Evolutionary conservation across 495 filamentous ascomycete genomes (phyloP).

Genomic region (Mytilinidion resinicola): DNA sequence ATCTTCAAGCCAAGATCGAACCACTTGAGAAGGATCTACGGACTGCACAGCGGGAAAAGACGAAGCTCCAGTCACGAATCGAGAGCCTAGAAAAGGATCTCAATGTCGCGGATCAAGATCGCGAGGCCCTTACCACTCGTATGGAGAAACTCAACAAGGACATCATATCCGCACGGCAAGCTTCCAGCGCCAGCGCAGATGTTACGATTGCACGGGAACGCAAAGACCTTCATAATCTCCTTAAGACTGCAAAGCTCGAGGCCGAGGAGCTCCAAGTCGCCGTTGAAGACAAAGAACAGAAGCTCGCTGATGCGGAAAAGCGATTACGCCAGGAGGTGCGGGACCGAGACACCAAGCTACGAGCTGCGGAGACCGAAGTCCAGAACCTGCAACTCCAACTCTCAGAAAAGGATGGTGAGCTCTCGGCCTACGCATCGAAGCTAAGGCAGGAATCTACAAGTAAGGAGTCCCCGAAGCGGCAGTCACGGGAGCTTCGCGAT

Average conservation of each 20-base stretch:
- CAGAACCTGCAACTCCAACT: slow-evolving; percentile 23
- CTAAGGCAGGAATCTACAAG: not conserved
- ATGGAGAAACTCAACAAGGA: slow-evolving; percentile 36
- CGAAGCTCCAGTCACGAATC: slow-evolving; percentile 24
- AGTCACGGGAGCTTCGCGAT: slow-evolving; percentile 7
- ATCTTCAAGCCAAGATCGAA: slow-evolving; percentile 16
- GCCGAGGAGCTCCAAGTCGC: slow-evolving; percentile 56
- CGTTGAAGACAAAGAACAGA: slow-evolving; percentile 14
- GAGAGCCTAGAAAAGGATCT: slow-evolving; percentile 29
- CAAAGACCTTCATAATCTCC: slow-evolving; percentile 57
- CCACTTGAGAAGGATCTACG: slow-evolving; percentile 28
- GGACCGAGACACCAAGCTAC: slow-evolving; percentile 16
- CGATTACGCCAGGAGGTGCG: slow-evolving; percentile 14
- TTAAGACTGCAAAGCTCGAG: slow-evolving; percentile 61
- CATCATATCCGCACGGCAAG: slow-evolving; percentile 30
- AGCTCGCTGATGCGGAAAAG: slow-evolving; percentile 30
- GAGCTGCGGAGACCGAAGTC: slow-evolving; percentile 21
- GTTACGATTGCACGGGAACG: slow-evolving; percentile 53
- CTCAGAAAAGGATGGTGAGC: slow-evolving; percentile 16
- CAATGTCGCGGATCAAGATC: slow-evolving; percentile 32
- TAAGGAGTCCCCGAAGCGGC: not conserved
- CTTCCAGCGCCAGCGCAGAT: slow-evolving; percentile 23
- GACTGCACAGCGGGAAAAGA: slow-evolving; percentile 22
- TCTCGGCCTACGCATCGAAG: slow-evolving; percentile 1
- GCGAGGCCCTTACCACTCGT: slow-evolving; percentile 15